phyloP scores from a whole-genome alignment of 176 grass and related monocot species.

The Lolium perenne region DNA sequence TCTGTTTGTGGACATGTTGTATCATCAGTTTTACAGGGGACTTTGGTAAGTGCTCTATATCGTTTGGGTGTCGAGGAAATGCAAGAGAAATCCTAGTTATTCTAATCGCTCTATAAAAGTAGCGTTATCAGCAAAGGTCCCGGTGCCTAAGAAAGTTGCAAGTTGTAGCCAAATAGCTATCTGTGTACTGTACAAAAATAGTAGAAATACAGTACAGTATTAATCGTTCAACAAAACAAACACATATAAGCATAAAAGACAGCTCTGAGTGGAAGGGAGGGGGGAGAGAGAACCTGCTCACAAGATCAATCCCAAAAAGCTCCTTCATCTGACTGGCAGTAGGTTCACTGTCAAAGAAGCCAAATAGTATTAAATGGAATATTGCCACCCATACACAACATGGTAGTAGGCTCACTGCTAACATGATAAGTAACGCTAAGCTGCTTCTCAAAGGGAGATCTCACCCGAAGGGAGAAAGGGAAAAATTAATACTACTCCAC shows the following conservation, averaged over 20 bases:
- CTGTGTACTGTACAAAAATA: neutral
- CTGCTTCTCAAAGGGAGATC: neutral
- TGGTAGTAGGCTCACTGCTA: neutral
- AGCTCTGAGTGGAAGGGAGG: neutral
- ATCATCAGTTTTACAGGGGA: slow-evolving; percentile 13
- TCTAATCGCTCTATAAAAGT: neutral
- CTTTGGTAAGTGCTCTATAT: slow-evolving; percentile 15
- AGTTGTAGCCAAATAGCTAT: neutral
- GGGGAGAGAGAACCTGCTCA: slow-evolving; percentile 69
- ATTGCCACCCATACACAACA: slow-evolving; percentile 5
- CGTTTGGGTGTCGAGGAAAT: neutral
- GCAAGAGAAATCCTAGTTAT: neutral
- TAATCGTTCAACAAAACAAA: slow-evolving; percentile 10
- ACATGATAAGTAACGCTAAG: neutral
- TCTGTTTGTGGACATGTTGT: neutral
- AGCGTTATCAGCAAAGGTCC: neutral
- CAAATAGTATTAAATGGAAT: slow-evolving; percentile 12
- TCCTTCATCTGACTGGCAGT: slow-evolving; percentile 66
- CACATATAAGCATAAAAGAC: slow-evolving; percentile 14
- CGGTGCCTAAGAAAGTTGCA: neutral
- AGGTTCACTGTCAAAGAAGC: slow-evolving; percentile 63
- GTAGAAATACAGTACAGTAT: slow-evolving; percentile 1
- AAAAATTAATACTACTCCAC: neutral
- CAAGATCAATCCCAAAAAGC: slow-evolving; percentile 87
- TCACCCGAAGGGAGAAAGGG: neutral